Evolutionary conservation across 805 yeast species (phyloP).

Genomic region (Yarrowia deformans): DNA sequence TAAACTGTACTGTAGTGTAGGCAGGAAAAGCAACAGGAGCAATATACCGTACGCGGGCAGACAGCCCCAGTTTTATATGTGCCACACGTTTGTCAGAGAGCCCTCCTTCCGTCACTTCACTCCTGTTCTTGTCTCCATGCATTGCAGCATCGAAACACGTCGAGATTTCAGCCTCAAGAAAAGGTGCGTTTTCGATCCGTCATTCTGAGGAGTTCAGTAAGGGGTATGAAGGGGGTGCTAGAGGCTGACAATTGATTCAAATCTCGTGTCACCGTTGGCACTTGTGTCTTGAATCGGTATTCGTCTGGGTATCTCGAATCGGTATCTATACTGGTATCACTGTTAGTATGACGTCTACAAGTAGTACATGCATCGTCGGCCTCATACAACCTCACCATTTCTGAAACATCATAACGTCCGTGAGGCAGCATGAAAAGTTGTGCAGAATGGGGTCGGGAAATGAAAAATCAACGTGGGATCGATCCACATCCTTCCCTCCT

Average conservation of each 20-base stretch:
- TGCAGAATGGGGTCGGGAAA: neutral
- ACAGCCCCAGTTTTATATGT: neutral
- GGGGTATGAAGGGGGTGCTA: neutral
- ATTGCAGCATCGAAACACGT: neutral
- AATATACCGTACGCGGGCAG: neutral
- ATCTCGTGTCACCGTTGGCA: no score
- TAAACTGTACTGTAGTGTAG: no score
- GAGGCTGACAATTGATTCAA: no score
- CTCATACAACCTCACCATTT: conserved; percentile 2
- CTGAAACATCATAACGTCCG: neutral
- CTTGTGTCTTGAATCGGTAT: no score
- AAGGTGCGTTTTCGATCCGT: neutral
- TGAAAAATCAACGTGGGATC: no score
- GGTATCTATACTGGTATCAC: no score
- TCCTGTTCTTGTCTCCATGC: neutral
- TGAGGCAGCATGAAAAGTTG: neutral
- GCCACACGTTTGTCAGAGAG: neutral
- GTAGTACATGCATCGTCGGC: neutral
- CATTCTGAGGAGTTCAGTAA: neutral
- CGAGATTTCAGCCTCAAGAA: neutral
- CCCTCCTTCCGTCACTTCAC: no score
- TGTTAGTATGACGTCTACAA: no score
- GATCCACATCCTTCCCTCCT: no score
- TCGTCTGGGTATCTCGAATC: no score
- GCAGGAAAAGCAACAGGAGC: neutral